Conservation (phyloP, 2,329 filamentous ascomycete genomes). For the Xylaria hypoxylon region DNA sequence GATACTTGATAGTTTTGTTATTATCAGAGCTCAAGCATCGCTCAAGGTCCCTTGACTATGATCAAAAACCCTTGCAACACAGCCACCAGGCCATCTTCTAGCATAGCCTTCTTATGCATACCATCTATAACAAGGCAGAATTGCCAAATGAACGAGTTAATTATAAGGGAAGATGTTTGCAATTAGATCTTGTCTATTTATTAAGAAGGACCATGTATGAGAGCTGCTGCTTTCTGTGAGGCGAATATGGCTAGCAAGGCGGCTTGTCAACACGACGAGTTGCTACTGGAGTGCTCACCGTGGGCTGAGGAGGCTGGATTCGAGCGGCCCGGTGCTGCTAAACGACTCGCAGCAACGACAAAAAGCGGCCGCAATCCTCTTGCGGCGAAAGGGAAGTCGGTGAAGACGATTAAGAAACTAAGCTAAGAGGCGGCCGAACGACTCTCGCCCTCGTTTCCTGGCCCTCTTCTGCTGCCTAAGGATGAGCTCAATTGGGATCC, state of each 20-base stretch:
- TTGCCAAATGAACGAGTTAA: neutral
- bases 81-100: conserved; percentile 4
- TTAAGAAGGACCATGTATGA: neutral
- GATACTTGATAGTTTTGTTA: neutral
- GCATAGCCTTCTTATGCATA: conserved; percentile 10
- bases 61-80: conserved; percentile 1
- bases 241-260: conserved; percentile 12
- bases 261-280: conserved; percentile 37
- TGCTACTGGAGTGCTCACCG: conserved; percentile 50
- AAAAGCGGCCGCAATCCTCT: conserved; percentile 46
- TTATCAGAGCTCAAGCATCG: neutral
- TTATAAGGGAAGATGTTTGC: neutral
- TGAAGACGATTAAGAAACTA: conserved; percentile 36
- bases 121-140: neutral
- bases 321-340: conserved; percentile 44
- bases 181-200: neutral
- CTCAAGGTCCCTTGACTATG: neutral
- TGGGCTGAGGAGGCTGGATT: conserved; percentile 50
- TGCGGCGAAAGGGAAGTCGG: conserved; percentile 17
- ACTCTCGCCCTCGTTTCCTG: conserved; percentile 61
- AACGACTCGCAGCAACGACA: conserved; percentile 49
- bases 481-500: conserved; percentile 69
- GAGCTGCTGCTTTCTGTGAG: neutral
- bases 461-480: conserved; percentile 67
- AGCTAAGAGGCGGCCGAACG: conserved; percentile 36